These are phyloP conservation scores for Didymella lethalis DNA, from an alignment of 2,329 filamentous ascomycete species.

Conservation along the genomic window DNA sequence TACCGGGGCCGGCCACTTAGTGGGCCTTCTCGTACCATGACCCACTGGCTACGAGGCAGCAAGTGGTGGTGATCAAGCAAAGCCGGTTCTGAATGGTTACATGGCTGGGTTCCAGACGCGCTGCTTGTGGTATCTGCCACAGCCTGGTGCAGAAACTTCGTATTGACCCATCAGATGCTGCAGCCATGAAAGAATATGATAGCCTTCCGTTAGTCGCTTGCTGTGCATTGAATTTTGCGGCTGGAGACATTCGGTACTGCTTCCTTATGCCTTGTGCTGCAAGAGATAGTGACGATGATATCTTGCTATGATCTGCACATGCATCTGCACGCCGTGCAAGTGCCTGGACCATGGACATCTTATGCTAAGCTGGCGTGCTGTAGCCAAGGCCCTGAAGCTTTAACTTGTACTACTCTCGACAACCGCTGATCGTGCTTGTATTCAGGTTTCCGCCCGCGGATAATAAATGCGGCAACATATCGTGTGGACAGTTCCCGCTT, in stretches of 20 bases:
- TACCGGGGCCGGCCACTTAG: constrained; percentile 7
- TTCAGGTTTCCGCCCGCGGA: constrained; percentile 4
- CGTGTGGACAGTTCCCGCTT: constrained; percentile 5
- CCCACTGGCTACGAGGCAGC: constrained; percentile 7
- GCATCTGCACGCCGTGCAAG: background rate
- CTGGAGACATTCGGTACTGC: background rate
- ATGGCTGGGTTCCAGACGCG: constrained; percentile 14
- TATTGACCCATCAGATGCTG: background rate
- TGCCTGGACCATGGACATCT: background rate
- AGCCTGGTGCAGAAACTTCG: constrained; percentile 6
- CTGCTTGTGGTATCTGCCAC: constrained; percentile 2
- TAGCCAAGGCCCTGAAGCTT: constrained; percentile 18
- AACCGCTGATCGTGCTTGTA: constrained; percentile 5
- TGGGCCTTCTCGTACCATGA: constrained; percentile 10
- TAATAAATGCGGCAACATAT: background rate
- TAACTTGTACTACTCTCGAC: background rate
- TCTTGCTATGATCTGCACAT: background rate
- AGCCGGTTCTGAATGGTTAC: constrained; percentile 5
- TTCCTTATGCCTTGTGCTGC: background rate
- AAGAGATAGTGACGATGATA: background rate
- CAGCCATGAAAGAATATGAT: background rate
- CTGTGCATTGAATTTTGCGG: background rate
- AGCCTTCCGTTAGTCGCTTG: background rate
- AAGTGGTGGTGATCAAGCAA: constrained; percentile 1
- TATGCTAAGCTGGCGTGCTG: background rate